These are phyloP conservation scores for Suillus weaverae DNA, from an alignment of 768 basidiomycete species.

Conservation along the genomic window DNA sequence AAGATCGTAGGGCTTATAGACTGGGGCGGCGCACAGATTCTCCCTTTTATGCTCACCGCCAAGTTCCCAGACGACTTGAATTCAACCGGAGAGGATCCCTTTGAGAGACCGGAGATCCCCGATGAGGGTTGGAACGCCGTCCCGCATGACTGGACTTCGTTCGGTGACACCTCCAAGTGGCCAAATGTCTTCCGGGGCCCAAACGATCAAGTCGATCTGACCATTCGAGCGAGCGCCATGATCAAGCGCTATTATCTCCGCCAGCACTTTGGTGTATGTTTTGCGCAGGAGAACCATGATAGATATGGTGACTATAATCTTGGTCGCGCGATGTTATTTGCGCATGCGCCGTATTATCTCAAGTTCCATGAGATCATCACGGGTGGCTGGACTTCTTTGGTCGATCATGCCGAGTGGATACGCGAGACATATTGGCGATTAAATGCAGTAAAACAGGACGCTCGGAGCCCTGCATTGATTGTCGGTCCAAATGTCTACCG, in stretches of 20 bases:
- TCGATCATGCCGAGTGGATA: conserved; percentile 3
- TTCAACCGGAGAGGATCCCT: background rate
- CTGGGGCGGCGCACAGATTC: background rate
- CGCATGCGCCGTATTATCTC: conserved; percentile 1
- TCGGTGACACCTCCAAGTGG: conserved; percentile 3
- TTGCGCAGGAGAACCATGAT: conserved; percentile 1
- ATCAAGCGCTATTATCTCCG: conserved; percentile 1
- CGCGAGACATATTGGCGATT: conserved; percentile 1
- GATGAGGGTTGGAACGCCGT: background rate
- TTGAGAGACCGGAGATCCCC: background rate
- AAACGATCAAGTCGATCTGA: background rate
- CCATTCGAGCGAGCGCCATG: background rate
- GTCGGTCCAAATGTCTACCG: background rate
- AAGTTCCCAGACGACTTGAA: background rate
- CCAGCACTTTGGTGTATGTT: background rate
- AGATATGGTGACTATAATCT: background rate
- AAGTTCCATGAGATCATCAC: background rate
- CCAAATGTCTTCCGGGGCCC: background rate
- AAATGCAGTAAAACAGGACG: background rate
- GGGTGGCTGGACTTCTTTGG: background rate
- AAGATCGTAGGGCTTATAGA: conserved; percentile 1
- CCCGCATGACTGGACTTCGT: conserved; percentile 3
- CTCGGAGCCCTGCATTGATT: background rate
- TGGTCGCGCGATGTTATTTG: background rate
- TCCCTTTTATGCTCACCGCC: background rate